Percentiles rank a stretch among this genome's conserved stretches.
phyloP scores from a whole-genome alignment of 1,284 basidiomycete species.

The Cystobasidium slooffiae region DNA sequence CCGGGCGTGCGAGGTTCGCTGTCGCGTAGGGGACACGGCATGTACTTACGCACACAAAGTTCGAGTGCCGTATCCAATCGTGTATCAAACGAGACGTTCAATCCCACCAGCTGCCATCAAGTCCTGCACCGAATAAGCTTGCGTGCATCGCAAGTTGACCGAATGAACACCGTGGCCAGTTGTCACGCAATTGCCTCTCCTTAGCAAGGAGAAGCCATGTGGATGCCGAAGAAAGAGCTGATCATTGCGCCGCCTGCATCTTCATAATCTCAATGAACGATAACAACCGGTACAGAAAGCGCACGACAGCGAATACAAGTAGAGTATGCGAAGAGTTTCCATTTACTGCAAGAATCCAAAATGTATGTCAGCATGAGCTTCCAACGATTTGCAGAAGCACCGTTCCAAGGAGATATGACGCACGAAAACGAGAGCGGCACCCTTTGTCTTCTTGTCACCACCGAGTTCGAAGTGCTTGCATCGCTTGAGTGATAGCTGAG shows the following conservation, averaged over 20 bases:
- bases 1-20: too few species aligned
- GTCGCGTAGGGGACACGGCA: too few species aligned
- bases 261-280: conserved; percentile 19
- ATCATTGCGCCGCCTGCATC: conserved; percentile 28
- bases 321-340: conserved; percentile 17
- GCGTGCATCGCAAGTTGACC: too few species aligned
- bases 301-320: conserved; percentile 14
- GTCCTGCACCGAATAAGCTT: too few species aligned
- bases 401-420: not conserved
- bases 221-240: conserved; percentile 18
- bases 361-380: not conserved
- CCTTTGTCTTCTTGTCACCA: conserved; percentile 99
- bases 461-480: conserved; percentile 82
- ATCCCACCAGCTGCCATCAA: too few species aligned
- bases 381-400: not conserved
- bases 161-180: too few species aligned
- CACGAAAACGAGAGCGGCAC: conserved; percentile 45
- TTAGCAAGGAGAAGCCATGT: too few species aligned
- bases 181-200: too few species aligned
- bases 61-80: too few species aligned
- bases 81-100: too few species aligned
- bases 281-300: conserved; percentile 18
- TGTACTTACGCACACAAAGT: too few species aligned
- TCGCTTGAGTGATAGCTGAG: conserved; percentile 82
- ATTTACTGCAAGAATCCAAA: conserved; percentile 9